These are phyloP conservation scores for Eustoma russellianum DNA, from an alignment of 257 asterid genomes.

Conservation along the genomic window DNA sequence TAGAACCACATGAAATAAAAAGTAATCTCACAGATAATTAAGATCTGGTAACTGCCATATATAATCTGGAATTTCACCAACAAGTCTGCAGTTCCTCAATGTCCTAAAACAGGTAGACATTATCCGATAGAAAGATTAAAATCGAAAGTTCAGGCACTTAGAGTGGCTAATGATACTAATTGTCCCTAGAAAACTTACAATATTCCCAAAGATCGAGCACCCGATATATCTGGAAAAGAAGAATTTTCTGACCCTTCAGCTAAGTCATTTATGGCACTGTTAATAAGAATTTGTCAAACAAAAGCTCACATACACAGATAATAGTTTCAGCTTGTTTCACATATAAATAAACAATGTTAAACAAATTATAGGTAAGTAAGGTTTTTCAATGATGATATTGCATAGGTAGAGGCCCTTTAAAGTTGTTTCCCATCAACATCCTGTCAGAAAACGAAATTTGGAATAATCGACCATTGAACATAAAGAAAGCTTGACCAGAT, in stretches of 20 bases:
- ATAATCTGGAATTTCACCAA: conserved; percentile 8
- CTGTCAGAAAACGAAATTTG: not conserved
- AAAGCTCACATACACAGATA: not conserved
- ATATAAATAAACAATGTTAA: no score
- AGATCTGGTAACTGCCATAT: not conserved
- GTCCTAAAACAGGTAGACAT: conserved; percentile 2
- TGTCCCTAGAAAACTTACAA: conserved; percentile 3
- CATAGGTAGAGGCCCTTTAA: conserved; percentile 15
- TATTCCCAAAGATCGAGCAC: not conserved
- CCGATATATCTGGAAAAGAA: not conserved
- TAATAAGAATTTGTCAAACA: not conserved
- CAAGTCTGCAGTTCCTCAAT: conserved; percentile 16
- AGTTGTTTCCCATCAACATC: conserved; percentile 13
- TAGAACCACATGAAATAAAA: not conserved
- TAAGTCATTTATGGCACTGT: conserved; percentile 3
- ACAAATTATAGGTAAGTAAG: not conserved
- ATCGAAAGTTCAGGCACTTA: no score
- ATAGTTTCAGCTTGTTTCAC: no score
- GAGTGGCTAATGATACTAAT: not conserved
- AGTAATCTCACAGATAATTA: not conserved
- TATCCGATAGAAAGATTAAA: not conserved
- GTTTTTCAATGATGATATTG: not conserved
- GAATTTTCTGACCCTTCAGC: not conserved
- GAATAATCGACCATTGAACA: no score
- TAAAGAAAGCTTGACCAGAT: not conserved